Conservation (phyloP, 2,329 filamentous ascomycete species). For the Tolypocladium tropicale region DNA sequence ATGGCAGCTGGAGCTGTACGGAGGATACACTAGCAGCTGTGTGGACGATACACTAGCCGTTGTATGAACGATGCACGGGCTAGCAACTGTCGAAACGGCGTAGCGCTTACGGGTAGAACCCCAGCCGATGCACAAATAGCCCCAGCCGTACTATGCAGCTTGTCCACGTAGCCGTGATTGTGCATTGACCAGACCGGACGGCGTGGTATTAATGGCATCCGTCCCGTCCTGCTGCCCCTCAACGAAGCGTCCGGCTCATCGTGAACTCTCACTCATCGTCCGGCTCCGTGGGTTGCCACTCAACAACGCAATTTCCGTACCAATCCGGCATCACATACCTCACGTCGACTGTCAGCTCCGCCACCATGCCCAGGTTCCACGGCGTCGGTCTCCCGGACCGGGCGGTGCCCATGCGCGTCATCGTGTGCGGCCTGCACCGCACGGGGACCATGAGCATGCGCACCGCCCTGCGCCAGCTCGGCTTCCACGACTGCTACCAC, state of each 20-base stretch:
- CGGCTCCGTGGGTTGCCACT: not conserved
- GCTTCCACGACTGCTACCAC: constrained; percentile 19
- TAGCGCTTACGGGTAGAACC: too few relatives aligned
- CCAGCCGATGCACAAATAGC: too few relatives aligned
- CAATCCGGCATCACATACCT: not conserved
- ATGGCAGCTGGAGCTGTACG: too few relatives aligned
- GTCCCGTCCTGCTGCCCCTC: not conserved
- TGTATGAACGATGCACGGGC: too few relatives aligned
- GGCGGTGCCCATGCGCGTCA: constrained; percentile 27
- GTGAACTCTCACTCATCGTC: not conserved
- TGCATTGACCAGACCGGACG: not conserved
- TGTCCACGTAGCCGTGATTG: not conserved
- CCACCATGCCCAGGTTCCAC: not conserved
- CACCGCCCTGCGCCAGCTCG: constrained; percentile 12
- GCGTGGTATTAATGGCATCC: not conserved
- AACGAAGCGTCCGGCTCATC: not conserved
- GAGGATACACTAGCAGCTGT: too few relatives aligned
- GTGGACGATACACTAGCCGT: too few relatives aligned
- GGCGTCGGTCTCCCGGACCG: constrained; percentile 11
- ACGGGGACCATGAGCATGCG: constrained; percentile 26
- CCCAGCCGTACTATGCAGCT: too few relatives aligned
- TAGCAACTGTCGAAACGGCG: too few relatives aligned
- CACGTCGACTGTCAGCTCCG: not conserved
- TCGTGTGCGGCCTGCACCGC: constrained; percentile 27
- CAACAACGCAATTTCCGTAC: not conserved